phyloP scores from a whole-genome alignment of 352 stramenopile species.

The Pseudoperonospora humuli region DNA sequence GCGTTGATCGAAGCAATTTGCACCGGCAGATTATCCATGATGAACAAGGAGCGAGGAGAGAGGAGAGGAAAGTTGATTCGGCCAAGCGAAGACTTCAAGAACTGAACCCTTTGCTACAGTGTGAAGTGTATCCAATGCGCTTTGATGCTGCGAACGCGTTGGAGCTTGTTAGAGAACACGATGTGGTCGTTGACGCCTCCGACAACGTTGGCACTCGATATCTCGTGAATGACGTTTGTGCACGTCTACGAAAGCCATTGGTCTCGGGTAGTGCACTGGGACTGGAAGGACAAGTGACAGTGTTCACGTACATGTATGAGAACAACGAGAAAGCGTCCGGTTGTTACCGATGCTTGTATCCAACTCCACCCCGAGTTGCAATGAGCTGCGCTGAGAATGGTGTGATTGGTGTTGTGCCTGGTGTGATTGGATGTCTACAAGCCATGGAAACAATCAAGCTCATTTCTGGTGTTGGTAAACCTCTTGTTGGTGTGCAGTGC shows the following conservation, averaged over 20 bases:
- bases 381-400: constrained; percentile 93
- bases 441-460: constrained; percentile 92
- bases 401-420: constrained; percentile 93
- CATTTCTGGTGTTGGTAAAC: constrained; percentile 52
- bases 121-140: constrained; percentile 34
- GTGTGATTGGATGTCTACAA: constrained; percentile 91
- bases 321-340: constrained; percentile 23
- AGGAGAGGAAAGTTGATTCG: constrained; percentile 87
- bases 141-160: constrained; percentile 80
- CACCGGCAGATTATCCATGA: constrained; percentile 95
- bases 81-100: constrained; percentile 40
- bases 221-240: constrained; percentile 93
- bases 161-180: constrained; percentile 60
- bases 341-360: constrained; percentile 98
- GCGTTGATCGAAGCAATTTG: constrained; percentile 94
- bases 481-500: constrained; percentile 55
- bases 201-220: constrained; percentile 96
- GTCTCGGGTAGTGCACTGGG: constrained; percentile 94
- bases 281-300: constrained; percentile 93
- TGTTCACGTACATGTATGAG: constrained; percentile 91
- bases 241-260: constrained; percentile 71
- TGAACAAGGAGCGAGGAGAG: constrained; percentile 49
- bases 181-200: constrained; percentile 93
- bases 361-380: constrained; percentile 56
- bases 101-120: constrained; percentile 81